These are phyloP conservation scores for Pseudopyrenochaeta lycopersici DNA, from an alignment of 2,329 filamentous ascomycete species.

Conservation along the genomic window DNA sequence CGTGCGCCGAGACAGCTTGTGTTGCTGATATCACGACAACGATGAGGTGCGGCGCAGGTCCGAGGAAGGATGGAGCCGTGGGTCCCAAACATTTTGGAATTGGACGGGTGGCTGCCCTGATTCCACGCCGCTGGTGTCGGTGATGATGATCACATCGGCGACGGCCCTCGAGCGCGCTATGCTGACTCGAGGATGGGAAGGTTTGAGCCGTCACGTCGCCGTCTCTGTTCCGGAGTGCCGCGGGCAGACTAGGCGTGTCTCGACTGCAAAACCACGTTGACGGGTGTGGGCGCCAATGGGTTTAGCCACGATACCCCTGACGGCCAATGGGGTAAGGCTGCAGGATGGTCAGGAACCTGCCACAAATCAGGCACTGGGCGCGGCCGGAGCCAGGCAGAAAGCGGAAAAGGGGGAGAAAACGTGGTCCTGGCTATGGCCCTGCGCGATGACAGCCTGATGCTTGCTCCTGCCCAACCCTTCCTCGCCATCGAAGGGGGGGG, in stretches of 20 bases:
- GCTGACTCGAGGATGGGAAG: constrained; percentile 27
- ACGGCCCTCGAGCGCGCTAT: constrained; percentile 6
- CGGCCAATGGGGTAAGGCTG: constrained; percentile 42
- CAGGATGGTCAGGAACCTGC: constrained; percentile 43
- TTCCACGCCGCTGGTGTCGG: constrained; percentile 15
- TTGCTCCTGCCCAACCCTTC: constrained; percentile 19
- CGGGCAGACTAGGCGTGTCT: constrained; percentile 40
- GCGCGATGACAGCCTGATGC: constrained; percentile 29
- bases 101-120: constrained; percentile 7
- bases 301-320: constrained; percentile 14
- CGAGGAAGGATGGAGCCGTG: neutral
- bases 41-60: constrained; percentile 23
- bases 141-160: constrained; percentile 26
- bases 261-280: constrained; percentile 38
- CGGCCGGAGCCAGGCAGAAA: constrained; percentile 22
- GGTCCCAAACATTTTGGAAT: neutral
- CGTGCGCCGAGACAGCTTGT: constrained; percentile 15
- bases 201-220: constrained; percentile 29
- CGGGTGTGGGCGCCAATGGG: constrained; percentile 36
- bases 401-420: constrained; percentile 28
- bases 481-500: constrained; percentile 5
- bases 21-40: constrained; percentile 11
- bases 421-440: constrained; percentile 16
- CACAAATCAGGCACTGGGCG: constrained; percentile 33
- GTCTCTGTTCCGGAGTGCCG: constrained; percentile 38